Evolutionary conservation across 148 eudicot species (phyloP), one percentile per base, ranked within the genome.

Genomic region (Hydrangea macrophylla): DNA sequence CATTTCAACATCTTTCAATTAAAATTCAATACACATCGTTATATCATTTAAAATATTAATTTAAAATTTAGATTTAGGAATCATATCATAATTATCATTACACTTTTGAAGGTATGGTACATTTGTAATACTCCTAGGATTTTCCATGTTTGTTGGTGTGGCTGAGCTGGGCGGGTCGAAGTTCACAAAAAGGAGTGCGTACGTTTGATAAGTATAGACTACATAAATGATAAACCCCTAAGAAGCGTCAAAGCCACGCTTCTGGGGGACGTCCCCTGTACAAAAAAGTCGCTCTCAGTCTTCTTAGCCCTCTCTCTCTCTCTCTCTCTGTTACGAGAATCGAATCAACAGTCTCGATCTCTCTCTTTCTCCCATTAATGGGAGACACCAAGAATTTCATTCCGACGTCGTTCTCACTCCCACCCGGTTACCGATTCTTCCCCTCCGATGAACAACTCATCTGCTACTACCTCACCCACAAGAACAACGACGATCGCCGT

Each of bases 381-480:
- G 88, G 69, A 58, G 83, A 70, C 54, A 78, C 77, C 15, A 63
- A 58, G 27, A 24, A 26, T 20, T 22, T 70, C 31, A 39, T 42
- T 12, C 42, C 71, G 70, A 12, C 72, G 37, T 9, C 64, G 35
- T 55, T 60, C 0, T 62, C 80, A 0, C 58, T 81, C 9, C 91
- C 88, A 0, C 91, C 88, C 0, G 91, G 91, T 53, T 79, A 74
- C 71, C 84, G 86, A 67, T 86, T 86, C 64, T 81, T 75, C 84
- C 88, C 88, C n/a, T 81, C 88, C 11, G 88, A 81, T 25, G 70
- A 79, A 31, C 76, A 81, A 17, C 83, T 86, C 59, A 32, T 84
- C 56, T 23, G 55, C 59, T 70, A 75, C 82, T 86, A 86, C 70
- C 79, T 86, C 54, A 69, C 65, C 4, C 68, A 33, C 60, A 81